Conservation (phyloP, 73 alveolate genomes). For the Blepharisma japonicum region DNA sequence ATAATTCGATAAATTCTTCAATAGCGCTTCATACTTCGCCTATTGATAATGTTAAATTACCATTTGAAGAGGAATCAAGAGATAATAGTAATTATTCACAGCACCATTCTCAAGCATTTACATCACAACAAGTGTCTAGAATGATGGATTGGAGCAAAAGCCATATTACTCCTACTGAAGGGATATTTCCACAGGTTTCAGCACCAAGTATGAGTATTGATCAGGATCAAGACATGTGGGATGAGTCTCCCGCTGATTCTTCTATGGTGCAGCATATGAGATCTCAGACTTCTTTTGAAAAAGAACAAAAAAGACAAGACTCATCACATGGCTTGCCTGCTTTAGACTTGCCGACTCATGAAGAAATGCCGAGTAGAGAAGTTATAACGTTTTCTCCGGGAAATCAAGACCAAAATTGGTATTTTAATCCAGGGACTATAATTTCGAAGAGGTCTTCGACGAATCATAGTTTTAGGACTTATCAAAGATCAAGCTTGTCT, state of each 20-base stretch:
- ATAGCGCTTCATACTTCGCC: conserved; percentile 22
- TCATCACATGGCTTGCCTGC: neutral
- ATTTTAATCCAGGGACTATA: neutral
- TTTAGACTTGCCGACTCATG: conserved; percentile 21
- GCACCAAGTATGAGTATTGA: conserved; percentile 28
- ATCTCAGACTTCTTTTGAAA: neutral
- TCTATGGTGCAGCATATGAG: neutral
- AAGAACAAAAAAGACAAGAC: neutral
- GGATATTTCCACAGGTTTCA: conserved; percentile 29
- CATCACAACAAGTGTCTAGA: conserved; percentile 15
- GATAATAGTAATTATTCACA: neutral
- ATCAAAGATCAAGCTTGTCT: neutral
- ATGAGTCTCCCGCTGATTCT: conserved; percentile 6
- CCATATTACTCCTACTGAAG: conserved; percentile 14
- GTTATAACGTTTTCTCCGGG: conserved; percentile 25
- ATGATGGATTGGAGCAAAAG: conserved; percentile 24
- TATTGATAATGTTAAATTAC: neutral
- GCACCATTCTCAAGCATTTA: neutral
- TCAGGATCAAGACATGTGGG: conserved; percentile 16
- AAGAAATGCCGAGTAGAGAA: conserved; percentile 20
- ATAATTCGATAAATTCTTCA: conserved; percentile 24
- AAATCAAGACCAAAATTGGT: conserved; percentile 16
- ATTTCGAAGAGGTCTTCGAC: conserved; percentile 6
- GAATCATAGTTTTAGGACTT: conserved; percentile 5
- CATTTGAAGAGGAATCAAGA: neutral